Percentiles rank a stretch among this genome's conserved stretches.
phyloP scores from a whole-genome alignment of 148 eudicot species.

The Dysphania ambrosioides region DNA sequence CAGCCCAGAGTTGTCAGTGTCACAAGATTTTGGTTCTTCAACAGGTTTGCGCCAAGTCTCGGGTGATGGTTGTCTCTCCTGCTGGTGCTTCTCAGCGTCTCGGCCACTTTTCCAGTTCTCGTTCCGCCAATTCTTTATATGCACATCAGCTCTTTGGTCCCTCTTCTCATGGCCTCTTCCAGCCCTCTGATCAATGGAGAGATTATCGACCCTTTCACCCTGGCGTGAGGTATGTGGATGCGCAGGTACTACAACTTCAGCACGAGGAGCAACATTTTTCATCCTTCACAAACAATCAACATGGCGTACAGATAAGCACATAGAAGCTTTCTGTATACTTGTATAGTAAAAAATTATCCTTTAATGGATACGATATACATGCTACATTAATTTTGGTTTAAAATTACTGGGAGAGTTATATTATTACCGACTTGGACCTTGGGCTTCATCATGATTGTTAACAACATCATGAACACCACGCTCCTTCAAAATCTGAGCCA shows the following conservation, averaged over 20 bases:
- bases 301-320: neutral
- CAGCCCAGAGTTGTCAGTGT: constrained; percentile 37
- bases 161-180: constrained; percentile 47
- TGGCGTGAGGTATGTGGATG: constrained; percentile 39
- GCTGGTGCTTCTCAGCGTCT: constrained; percentile 55
- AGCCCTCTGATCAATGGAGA: constrained; percentile 41
- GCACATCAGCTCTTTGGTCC: constrained; percentile 50
- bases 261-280: constrained; percentile 39
- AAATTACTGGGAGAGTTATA: neutral
- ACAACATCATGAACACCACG: constrained; percentile 58
- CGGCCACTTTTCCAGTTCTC: constrained; percentile 55
- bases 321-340: neutral
- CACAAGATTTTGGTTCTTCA: constrained; percentile 40
- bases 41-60: constrained; percentile 95
- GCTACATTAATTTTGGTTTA: neutral
- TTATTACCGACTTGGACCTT: constrained; percentile 47
- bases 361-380: neutral
- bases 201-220: constrained; percentile 39
- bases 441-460: constrained; percentile 39
- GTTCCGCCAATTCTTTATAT: constrained; percentile 63
- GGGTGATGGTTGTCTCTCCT: constrained; percentile 79
- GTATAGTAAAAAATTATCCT: neutral
- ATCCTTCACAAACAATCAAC: constrained; percentile 38
- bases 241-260: constrained; percentile 29
- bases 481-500: constrained; percentile 62